Evolutionary conservation across 2,329 filamentous ascomycete genomes (phyloP).

Genomic region (Catunica adiposa): DNA sequence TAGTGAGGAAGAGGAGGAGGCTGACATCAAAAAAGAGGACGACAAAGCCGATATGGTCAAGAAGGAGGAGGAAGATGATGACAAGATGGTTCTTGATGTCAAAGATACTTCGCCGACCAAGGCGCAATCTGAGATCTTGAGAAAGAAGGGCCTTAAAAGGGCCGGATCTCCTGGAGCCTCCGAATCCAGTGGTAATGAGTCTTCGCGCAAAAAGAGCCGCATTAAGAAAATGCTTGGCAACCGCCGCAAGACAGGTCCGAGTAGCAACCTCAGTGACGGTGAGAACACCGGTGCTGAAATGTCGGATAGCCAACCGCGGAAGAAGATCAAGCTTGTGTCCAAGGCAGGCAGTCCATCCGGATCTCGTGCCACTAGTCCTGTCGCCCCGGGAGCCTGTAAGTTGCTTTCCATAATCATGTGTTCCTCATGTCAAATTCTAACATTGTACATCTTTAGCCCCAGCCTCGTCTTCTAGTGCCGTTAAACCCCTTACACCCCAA

Average conservation of each 20-base stretch:
- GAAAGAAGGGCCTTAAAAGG: conserved; percentile 58
- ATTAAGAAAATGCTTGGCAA: conserved; percentile 35
- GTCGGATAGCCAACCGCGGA: conserved; percentile 35
- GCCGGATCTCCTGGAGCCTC: conserved; percentile 74
- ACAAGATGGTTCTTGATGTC: conserved; percentile 43
- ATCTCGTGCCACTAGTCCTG: conserved; percentile 47
- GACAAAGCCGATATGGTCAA: conserved; percentile 24
- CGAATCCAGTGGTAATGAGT: conserved; percentile 85
- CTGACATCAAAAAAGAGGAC: conserved; percentile 24
- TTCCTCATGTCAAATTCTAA: background rate
- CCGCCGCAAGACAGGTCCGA: conserved; percentile 26
- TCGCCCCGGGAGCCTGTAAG: conserved; percentile 22
- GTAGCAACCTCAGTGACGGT: conserved; percentile 52
- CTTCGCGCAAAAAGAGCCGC: conserved; percentile 61
- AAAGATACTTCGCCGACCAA: conserved; percentile 41
- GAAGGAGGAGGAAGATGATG: conserved; percentile 42
- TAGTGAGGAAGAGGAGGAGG: conserved; percentile 22
- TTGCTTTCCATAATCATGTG: background rate
- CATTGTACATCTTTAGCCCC: conserved; percentile 17
- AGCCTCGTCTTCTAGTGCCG: too few species aligned
- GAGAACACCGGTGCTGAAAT: conserved; percentile 55
- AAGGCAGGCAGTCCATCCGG: conserved; percentile 33
- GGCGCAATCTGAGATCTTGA: conserved; percentile 33
- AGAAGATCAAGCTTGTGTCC: conserved; percentile 36
- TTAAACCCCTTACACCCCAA: conserved; percentile 26